phyloP scores from a whole-genome alignment of 805 yeast species.

The Millerago galiae region DNA sequence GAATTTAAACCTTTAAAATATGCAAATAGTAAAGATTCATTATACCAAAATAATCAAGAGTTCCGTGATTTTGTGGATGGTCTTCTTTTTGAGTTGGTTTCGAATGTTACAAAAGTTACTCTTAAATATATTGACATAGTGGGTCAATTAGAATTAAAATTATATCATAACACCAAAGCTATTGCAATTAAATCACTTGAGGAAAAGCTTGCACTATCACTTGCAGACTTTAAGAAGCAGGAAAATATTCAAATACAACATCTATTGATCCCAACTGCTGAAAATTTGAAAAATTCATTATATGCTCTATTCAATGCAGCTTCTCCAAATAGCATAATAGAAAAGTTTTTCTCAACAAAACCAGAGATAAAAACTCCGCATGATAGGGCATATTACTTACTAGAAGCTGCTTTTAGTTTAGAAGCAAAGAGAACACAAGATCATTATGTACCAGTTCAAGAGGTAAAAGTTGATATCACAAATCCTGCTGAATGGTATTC shows the following conservation, averaged over 20 bases:
- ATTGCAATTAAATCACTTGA: constrained; percentile 1
- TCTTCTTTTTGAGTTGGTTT: not conserved
- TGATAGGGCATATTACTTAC: constrained; percentile 7
- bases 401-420: constrained; percentile 10
- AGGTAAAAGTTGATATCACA: constrained; percentile 34
- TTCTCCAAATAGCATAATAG: not conserved
- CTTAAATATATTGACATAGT: not conserved
- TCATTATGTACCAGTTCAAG: constrained; percentile 15
- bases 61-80: not conserved
- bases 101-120: not conserved
- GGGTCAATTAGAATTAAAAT: too few relatives aligned
- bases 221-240: not conserved
- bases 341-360: not conserved
- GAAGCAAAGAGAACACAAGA: constrained; percentile 3
- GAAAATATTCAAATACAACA: not conserved
- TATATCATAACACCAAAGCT: not conserved
- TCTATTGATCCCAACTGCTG: constrained; percentile 6
- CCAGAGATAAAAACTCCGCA: not conserved
- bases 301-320: not conserved
- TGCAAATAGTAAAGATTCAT: not conserved
- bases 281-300: constrained; percentile 2
- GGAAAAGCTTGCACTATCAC: not conserved
- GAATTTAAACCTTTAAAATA: not conserved
- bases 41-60: not conserved
- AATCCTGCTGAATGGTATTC: constrained; percentile 82